phyloP scores from a whole-genome alignment of 495 filamentous ascomycete genomes.

The Penicillium cataractarum region DNA sequence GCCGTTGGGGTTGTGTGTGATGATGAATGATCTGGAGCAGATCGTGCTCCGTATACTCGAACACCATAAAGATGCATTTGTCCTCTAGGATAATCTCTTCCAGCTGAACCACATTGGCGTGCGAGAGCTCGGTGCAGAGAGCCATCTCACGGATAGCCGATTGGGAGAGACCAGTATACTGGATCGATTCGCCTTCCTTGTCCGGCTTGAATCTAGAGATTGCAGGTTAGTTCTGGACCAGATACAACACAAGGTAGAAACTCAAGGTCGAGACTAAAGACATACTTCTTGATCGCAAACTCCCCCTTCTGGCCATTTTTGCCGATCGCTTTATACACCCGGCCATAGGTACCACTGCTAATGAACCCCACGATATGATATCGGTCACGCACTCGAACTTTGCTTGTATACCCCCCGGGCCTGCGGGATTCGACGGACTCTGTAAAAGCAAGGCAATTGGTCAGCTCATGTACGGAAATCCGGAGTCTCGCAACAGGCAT shows the following conservation, averaged over 20 bases:
- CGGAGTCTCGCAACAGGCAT: conserved; percentile 11
- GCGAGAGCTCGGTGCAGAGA: conserved; percentile 89
- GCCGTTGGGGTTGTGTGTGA: conserved; percentile 84
- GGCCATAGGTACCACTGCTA: conserved; percentile 96
- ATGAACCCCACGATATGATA: conserved; percentile 99
- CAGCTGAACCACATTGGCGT: conserved; percentile 87
- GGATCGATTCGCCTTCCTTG: conserved; percentile 91
- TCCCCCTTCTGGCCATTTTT: conserved; percentile 75
- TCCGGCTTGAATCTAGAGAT: conserved; percentile 88
- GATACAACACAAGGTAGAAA: conserved; percentile 15
- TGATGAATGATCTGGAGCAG: conserved; percentile 98
- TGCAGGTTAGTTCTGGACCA: neutral
- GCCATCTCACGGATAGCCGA: conserved; percentile 98
- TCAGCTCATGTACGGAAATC: conserved; percentile 15
- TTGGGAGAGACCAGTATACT: conserved; percentile 97
- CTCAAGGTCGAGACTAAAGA: neutral
- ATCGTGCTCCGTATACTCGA: conserved; percentile 98
- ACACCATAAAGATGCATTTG: conserved; percentile 99
- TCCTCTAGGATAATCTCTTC: conserved; percentile 97
- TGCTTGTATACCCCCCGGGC: conserved; percentile 70
- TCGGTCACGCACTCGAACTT: conserved; percentile 84
- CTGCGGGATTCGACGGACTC: conserved; percentile 47
- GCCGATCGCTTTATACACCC: conserved; percentile 92
- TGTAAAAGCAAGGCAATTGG: conserved; percentile 16
- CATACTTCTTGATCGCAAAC: conserved; percentile 93